Base-by-base conservation (phyloP, 2,329 filamentous ascomycete species). In the Aspergillus sojae region DNA sequence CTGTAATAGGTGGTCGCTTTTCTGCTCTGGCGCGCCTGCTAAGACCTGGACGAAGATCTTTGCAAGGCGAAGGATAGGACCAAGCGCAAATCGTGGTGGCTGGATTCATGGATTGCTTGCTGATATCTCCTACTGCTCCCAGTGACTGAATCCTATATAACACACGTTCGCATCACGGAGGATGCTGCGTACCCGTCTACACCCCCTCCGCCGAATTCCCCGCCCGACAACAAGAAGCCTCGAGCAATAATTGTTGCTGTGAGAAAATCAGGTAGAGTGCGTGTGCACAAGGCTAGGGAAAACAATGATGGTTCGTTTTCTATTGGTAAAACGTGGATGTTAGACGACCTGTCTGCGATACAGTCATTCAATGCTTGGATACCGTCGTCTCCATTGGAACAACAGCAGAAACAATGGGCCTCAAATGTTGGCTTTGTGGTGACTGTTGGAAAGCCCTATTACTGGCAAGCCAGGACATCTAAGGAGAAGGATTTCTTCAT, bases 401-500 rank as follows among this genome's bases (percentile, higher is more conserved):
- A 85, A 60, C 84, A 88, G 68, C 81, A 85, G 52, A 87, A 88
- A 70, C 79, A 90, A 74, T 96, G 92, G 91, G 94, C 93, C 26
- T 89, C 91, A 58, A 89, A 90, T 62, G 88, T 88, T 52, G 95
- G 95, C 19, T 98, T 99, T 74, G 83, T 91, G 30, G 92, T 98
- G 57, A 95, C 90, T 1, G 86, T 99, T 32, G 90, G 91, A 30
- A 99, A 99, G 78, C 91, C 93, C 0, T 99, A 99, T 79, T 99
- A 95, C 78, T 99, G 95, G 95, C 89, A 96, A 78, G 93, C 95
- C 39, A 89, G 93, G 68, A 95, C 92, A 0, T 86, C 92, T 59
- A 97, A 97, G 81, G 95, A 99, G 80, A 98, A 97, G 83, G 94
- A 97, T 75, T 98, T 98, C 80, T 99, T 99, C 79, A 95, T 99